phyloP scores from a whole-genome alignment of 495 filamentous ascomycete species.

The Amphirosellinia nigrospora region DNA sequence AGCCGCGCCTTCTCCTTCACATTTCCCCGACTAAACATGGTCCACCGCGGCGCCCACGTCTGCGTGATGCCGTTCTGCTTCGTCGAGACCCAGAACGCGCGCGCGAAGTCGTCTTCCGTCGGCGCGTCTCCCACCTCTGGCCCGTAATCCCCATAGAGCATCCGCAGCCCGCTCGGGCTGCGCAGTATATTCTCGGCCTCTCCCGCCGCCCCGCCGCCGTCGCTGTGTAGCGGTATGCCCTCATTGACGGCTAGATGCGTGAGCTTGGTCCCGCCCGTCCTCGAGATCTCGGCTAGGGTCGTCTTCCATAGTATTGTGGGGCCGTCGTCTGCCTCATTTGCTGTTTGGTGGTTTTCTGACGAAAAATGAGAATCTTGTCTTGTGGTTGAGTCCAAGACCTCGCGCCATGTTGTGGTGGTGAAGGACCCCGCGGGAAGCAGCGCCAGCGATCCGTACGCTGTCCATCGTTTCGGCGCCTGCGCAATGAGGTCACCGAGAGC shows the following conservation, averaged over 20 bases:
- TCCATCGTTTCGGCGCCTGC: constrained; percentile 67
- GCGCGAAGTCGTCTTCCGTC: constrained; percentile 55
- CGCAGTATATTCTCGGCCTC: constrained; percentile 66
- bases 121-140: constrained; percentile 31
- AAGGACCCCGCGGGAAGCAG: constrained; percentile 70
- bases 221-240: constrained; percentile 61
- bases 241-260: constrained; percentile 78
- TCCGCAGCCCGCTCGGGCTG: constrained; percentile 65
- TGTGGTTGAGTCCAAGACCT: constrained; percentile 42
- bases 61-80: constrained; percentile 83
- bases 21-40: constrained; percentile 92
- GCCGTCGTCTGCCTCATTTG: constrained; percentile 17
- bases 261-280: constrained; percentile 42
- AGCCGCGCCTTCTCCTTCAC: constrained; percentile 85
- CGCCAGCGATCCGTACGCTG: constrained; percentile 71
- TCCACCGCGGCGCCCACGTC: constrained; percentile 84
- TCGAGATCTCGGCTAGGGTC: constrained; percentile 57
- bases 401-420: constrained; percentile 51
- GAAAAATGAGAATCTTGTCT: background rate
- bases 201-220: background rate
- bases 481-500: constrained; percentile 36
- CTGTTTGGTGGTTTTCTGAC: background rate
- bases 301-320: constrained; percentile 46
- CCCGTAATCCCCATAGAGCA: constrained; percentile 73
- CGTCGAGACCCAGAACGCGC: constrained; percentile 76